Conservation (phyloP, 2,329 filamentous ascomycete species). For the Diplodia corticola region DNA sequence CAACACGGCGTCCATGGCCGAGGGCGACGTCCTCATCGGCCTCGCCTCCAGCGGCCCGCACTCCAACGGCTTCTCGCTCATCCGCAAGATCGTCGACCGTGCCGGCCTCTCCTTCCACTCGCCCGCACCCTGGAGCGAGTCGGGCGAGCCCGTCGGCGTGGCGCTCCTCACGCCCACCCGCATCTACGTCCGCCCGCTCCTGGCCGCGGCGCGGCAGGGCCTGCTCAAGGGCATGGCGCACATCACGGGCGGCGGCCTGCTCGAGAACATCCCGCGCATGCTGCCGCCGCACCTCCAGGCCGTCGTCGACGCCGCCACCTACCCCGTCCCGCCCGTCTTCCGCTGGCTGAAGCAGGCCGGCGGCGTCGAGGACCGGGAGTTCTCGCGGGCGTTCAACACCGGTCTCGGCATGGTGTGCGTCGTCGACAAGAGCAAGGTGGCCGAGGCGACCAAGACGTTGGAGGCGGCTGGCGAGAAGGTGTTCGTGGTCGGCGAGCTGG, state of each 20-base stretch:
- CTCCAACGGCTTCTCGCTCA: slow-evolving; percentile 97
- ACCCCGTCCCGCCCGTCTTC: slow-evolving; percentile 78
- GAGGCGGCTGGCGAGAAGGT: slow-evolving; percentile 73
- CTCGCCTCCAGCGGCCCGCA: slow-evolving; percentile 84
- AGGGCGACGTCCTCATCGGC: slow-evolving; percentile 83
- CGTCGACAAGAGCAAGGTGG: slow-evolving; percentile 65
- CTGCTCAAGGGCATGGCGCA: slow-evolving; percentile 91
- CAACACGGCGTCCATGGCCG: slow-evolving; percentile 70
- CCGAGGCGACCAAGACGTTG: slow-evolving; percentile 61
- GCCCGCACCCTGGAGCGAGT: slow-evolving; percentile 71
- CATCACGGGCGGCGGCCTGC: slow-evolving; percentile 91
- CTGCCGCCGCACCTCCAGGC: slow-evolving; percentile 76
- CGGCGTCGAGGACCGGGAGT: slow-evolving; percentile 74
- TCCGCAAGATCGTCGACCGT: slow-evolving; percentile 80
- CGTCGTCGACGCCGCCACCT: slow-evolving; percentile 74
- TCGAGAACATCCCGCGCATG: slow-evolving; percentile 95
- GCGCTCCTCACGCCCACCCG: slow-evolving; percentile 84
- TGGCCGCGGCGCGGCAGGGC: slow-evolving; percentile 61
- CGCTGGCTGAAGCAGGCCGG: slow-evolving; percentile 76
- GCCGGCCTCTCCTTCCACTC: slow-evolving; percentile 71
- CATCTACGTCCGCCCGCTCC: slow-evolving; percentile 85
- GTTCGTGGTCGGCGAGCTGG: slow-evolving; percentile 71
- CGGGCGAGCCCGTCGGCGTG: slow-evolving; percentile 63
- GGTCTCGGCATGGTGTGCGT: slow-evolving; percentile 93
- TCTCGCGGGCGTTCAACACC: slow-evolving; percentile 92